Percentiles rank a stretch among this genome's conserved stretches.
Evolutionary conservation across 306 rosid species (phyloP).

Genomic region (Abrus precatorius): DNA sequence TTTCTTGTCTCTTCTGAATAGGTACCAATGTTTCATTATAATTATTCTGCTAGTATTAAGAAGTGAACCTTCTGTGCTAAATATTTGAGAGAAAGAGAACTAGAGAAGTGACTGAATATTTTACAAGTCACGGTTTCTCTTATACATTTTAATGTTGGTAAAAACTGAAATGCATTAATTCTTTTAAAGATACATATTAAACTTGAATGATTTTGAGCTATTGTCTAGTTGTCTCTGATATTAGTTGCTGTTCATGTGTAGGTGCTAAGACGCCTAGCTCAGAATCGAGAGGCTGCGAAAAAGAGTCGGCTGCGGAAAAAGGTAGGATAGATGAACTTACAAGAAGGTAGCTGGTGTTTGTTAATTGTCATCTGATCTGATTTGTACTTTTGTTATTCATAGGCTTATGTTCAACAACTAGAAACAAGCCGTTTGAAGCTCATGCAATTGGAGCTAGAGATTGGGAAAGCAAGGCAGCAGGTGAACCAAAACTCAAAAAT

Average conservation of each 20-base stretch:
- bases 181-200: neutral
- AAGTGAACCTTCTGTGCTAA: neutral
- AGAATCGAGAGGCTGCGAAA: conserved; percentile 93
- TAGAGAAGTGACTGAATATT: neutral
- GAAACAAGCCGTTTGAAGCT: conserved; percentile 84
- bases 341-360: conserved; percentile 29
- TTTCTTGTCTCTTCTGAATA: neutral
- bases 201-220: conserved; percentile 29
- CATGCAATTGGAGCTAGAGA: conserved; percentile 79
- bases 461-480: conserved; percentile 77
- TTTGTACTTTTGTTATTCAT: conserved; percentile 37
- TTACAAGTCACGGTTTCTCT: neutral
- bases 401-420: conserved; percentile 95
- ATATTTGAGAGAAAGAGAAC: conserved; percentile 2
- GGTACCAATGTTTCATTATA: neutral
- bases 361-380: conserved; percentile 24
- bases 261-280: conserved; percentile 78
- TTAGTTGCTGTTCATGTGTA: conserved; percentile 44
- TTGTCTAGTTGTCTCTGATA: conserved; percentile 26
- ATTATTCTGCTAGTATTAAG: neutral
- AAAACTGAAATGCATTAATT: conserved; percentile 8
- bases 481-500: conserved; percentile 52
- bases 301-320: conserved; percentile 83
- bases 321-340: conserved; percentile 53
- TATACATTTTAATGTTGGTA: conserved; percentile 10